These are phyloP conservation scores for Phanerochaete carnosa DNA, from an alignment of 768 basidiomycete species.

Conservation along the genomic window DNA sequence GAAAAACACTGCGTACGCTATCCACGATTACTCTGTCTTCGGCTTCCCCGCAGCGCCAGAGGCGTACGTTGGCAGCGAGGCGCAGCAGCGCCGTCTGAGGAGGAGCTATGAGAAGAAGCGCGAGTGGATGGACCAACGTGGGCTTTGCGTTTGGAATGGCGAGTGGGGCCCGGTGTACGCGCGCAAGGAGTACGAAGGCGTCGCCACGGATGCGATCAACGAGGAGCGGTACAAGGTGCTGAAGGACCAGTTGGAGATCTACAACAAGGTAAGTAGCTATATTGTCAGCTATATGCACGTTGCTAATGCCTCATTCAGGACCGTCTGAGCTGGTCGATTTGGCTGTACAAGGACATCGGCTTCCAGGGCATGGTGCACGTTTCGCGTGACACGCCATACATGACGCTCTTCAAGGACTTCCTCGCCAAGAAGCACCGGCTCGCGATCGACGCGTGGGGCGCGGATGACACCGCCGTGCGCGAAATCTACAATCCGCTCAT, in stretches of 20 bases:
- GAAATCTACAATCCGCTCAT: conserved; percentile 64
- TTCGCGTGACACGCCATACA: conserved; percentile 67
- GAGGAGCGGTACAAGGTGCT: conserved; percentile 62
- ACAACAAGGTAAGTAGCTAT: conserved; percentile 44
- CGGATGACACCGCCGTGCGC: conserved; percentile 55
- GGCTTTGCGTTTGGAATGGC: conserved; percentile 74
- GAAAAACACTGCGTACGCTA: conserved; percentile 73
- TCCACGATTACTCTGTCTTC: conserved; percentile 76
- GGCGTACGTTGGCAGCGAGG: conserved; percentile 48
- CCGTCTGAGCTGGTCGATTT: conserved; percentile 77
- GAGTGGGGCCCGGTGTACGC: conserved; percentile 89
- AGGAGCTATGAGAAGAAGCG: conserved; percentile 72
- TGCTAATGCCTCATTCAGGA: conserved; percentile 16
- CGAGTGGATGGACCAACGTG: conserved; percentile 69
- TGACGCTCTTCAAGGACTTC: conserved; percentile 65
- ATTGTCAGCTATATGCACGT: too few species aligned
- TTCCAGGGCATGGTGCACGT: conserved; percentile 84
- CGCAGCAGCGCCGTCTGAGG: conserved; percentile 50
- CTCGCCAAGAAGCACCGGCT: conserved; percentile 76
- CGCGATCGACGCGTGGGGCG: conserved; percentile 78
- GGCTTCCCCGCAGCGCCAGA: conserved; percentile 67
- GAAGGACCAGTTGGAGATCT: conserved; percentile 71
- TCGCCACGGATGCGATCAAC: conserved; percentile 64
- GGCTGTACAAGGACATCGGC: conserved; percentile 85
- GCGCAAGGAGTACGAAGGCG: conserved; percentile 48